Percentiles rank a stretch among this genome's conserved stretches.
phyloP scores from a whole-genome alignment of 2,329 filamentous ascomycete species.

The Metarhizium album region DNA sequence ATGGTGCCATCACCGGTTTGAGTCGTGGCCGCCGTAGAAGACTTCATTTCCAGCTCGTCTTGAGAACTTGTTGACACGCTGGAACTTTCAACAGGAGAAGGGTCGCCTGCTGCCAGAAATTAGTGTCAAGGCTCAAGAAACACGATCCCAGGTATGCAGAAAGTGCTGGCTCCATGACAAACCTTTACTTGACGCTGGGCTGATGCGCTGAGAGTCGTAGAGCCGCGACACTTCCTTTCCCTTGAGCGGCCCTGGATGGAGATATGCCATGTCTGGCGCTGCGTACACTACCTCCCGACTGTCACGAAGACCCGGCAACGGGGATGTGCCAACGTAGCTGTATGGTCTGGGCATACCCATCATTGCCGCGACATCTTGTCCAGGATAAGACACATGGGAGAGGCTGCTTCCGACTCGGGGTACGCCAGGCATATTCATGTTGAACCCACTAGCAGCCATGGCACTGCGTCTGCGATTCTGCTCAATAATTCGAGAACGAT shows the following conservation, averaged over 20 bases:
- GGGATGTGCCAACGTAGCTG: slow-evolving; percentile 30
- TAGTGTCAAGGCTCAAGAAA: background rate
- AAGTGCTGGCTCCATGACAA: slow-evolving; percentile 8
- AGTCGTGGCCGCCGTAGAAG: slow-evolving; percentile 8
- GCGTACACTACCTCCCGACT: slow-evolving; percentile 22
- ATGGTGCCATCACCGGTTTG: slow-evolving; percentile 3
- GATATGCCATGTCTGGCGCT: slow-evolving; percentile 13
- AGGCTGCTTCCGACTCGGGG: slow-evolving; percentile 38
- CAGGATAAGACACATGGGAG: slow-evolving; percentile 36
- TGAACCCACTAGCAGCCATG: slow-evolving; percentile 30
- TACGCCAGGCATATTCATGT: slow-evolving; percentile 25
- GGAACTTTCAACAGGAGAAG: slow-evolving; percentile 21
- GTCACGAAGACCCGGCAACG: slow-evolving; percentile 14
- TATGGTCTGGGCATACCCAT: slow-evolving; percentile 30
- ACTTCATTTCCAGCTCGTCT: slow-evolving; percentile 30
- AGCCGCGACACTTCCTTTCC: slow-evolving; percentile 31
- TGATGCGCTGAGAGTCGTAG: slow-evolving; percentile 23
- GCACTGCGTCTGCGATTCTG: slow-evolving; percentile 39
- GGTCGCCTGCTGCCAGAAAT: background rate
- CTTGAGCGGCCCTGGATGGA: slow-evolving; percentile 23
- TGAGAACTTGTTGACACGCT: slow-evolving; percentile 27
- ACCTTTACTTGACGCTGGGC: slow-evolving; percentile 28
- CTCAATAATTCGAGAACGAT: slow-evolving; percentile 37
- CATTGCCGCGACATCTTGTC: slow-evolving; percentile 27
- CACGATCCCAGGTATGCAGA: background rate